phyloP scores from a whole-genome alignment of 2,329 filamentous ascomycete genomes.

The Xylariaceae sp. region DNA sequence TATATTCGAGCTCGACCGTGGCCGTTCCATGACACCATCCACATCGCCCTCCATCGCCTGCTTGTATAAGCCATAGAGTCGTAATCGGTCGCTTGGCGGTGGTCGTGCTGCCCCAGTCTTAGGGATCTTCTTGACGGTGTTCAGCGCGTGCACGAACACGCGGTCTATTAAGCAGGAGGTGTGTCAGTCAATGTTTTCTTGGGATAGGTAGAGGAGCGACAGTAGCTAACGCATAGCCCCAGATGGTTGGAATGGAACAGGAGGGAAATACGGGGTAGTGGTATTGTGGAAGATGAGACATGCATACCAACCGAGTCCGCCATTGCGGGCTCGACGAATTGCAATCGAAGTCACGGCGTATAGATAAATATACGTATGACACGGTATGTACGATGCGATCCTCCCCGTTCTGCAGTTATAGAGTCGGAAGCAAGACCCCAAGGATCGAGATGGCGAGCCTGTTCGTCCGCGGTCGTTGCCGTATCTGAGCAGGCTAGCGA shows the following conservation, averaged over 20 bases:
- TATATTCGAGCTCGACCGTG: constrained; percentile 48
- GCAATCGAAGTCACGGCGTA: constrained; percentile 10
- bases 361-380: not conserved
- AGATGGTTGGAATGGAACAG: not conserved
- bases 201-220: not conserved
- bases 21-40: constrained; percentile 86
- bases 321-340: constrained; percentile 35
- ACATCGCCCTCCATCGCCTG: constrained; percentile 99
- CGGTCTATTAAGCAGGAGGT: constrained; percentile 59
- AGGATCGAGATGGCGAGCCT: not conserved
- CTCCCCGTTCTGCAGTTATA: not conserved
- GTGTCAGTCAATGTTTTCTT: constrained; percentile 7
- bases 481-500: not conserved
- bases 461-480: constrained; percentile 3
- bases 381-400: not conserved
- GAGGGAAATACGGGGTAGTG: not conserved
- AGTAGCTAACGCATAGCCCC: not conserved
- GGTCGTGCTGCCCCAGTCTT: constrained; percentile 88
- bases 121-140: constrained; percentile 96
- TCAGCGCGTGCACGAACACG: constrained; percentile 97
- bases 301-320: constrained; percentile 51
- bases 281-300: not conserved
- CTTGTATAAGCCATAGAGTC: constrained; percentile 97
- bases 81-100: constrained; percentile 76
- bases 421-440: not conserved